Conservation (phyloP, 345 rosid genomes). For the Aquilaria malaccensis region DNA sequence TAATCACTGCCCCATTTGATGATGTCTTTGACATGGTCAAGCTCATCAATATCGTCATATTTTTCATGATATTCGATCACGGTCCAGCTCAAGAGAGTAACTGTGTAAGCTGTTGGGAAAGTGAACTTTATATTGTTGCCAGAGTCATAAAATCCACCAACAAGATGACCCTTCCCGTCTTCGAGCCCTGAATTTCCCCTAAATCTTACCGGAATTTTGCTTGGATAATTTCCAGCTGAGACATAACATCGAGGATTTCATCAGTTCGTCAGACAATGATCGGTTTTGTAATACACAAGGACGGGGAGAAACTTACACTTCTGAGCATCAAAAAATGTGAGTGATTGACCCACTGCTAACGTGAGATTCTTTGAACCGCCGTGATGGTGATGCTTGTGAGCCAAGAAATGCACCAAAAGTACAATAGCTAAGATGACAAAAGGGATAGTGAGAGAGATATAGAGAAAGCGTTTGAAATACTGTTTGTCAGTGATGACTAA, state of each 20-base stretch:
- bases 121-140: slow-evolving; percentile 55
- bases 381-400: slow-evolving; percentile 25
- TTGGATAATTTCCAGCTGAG: slow-evolving; percentile 50
- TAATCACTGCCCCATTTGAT: slow-evolving; percentile 57
- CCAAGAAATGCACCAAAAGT: slow-evolving; percentile 30
- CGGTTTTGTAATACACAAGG: background rate
- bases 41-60: slow-evolving; percentile 41
- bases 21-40: slow-evolving; percentile 51
- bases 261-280: no score
- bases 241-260: background rate
- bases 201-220: slow-evolving; percentile 37
- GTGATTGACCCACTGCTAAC: slow-evolving; percentile 43
- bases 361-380: slow-evolving; percentile 40
- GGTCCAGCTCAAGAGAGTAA: slow-evolving; percentile 60
- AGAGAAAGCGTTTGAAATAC: slow-evolving; percentile 37
- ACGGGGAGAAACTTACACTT: slow-evolving; percentile 28
- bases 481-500: slow-evolving; percentile 35
- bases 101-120: slow-evolving; percentile 49
- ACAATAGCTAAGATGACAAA: slow-evolving; percentile 19
- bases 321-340: slow-evolving; percentile 59
- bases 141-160: slow-evolving; percentile 62
- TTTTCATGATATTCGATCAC: slow-evolving; percentile 54
- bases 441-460: slow-evolving; percentile 16
- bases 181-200: slow-evolving; percentile 50
- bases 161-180: slow-evolving; percentile 43